These are phyloP conservation scores for Cyberlindnera subsufficiens DNA, from an alignment of 805 yeast genomes.

Conservation along the genomic window DNA sequence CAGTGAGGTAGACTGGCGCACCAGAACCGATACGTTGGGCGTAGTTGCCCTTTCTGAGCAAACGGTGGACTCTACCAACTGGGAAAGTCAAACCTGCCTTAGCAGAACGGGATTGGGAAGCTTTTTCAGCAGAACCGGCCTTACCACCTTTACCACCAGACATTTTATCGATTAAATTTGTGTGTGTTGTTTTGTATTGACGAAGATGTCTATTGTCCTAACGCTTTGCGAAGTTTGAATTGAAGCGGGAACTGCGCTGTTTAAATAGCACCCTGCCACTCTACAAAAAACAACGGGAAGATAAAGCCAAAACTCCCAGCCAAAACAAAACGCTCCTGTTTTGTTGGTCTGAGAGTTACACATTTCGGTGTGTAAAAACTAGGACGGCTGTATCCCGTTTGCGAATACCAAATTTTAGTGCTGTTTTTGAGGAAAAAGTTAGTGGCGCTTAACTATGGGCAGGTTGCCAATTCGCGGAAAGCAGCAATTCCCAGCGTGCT, in stretches of 20 bases:
- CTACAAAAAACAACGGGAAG: too few relatives aligned
- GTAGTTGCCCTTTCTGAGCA: constrained; percentile 94
- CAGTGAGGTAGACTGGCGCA: constrained; percentile 97
- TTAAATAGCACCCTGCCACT: too few relatives aligned
- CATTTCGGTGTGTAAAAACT: constrained; percentile 3
- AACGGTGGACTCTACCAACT: constrained; percentile 98
- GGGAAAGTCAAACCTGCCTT: constrained; percentile 99
- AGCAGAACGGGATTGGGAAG: constrained; percentile 96
- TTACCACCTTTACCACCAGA: constrained; percentile 76
- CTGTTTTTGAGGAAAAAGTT: not conserved
- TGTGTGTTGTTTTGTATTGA: constrained; percentile 23
- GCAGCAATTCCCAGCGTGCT: constrained; percentile 5
- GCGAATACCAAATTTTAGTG: not conserved
- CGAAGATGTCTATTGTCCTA: not conserved
- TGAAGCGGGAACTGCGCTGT: too few relatives aligned
- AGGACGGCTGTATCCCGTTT: constrained; percentile 2
- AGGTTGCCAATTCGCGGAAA: not conserved
- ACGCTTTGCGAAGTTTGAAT: not conserved
- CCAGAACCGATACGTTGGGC: constrained; percentile 99
- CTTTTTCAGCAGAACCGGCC: constrained; percentile 92
- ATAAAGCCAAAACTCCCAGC: too few relatives aligned
- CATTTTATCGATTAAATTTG: constrained; percentile 40
- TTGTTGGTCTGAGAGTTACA: constrained; percentile 5
- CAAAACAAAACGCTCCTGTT: too few relatives aligned
- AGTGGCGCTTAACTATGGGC: not conserved